Evolutionary conservation across 805 yeast species (phyloP).

Genomic region (Sungouiozyma intestinalis): DNA sequence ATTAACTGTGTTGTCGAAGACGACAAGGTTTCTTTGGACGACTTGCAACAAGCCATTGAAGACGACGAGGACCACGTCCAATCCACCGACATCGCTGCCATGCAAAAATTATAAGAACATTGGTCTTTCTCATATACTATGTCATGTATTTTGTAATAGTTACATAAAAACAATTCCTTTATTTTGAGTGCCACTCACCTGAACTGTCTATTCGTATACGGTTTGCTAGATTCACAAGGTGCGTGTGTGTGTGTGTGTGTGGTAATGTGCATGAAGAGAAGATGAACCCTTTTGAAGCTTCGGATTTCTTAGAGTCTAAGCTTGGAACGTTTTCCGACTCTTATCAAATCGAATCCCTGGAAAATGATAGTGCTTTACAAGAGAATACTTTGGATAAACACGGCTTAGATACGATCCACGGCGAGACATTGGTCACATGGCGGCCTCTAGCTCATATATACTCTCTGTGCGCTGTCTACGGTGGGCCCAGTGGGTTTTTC

Average conservation of each 20-base stretch:
- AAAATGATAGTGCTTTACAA: background rate
- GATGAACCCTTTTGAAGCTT: too few species aligned
- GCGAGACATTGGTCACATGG: background rate
- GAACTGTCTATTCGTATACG: too few species aligned
- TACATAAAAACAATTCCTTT: too few species aligned
- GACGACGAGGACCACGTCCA: slow-evolving; percentile 99
- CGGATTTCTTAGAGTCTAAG: background rate
- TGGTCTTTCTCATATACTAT: too few species aligned
- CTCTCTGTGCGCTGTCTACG: slow-evolving; percentile 30
- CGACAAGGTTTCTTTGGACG: slow-evolving; percentile 87
- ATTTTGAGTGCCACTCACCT: too few species aligned
- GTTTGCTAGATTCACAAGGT: too few species aligned
- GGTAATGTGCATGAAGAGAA: too few species aligned
- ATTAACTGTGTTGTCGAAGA: slow-evolving; percentile 98
- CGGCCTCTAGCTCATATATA: slow-evolving; percentile 10
- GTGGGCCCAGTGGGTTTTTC: slow-evolving; percentile 39
- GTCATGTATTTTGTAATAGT: background rate
- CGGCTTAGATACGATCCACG: background rate
- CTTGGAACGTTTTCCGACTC: background rate
- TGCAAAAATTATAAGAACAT: slow-evolving; percentile 77
- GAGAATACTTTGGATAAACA: background rate
- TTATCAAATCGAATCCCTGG: background rate
- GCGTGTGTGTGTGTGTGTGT: too few species aligned
- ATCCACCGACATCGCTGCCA: slow-evolving; percentile 97
- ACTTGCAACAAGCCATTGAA: slow-evolving; percentile 61